Base-by-base conservation (phyloP, 1,284 basidiomycete genomes). In the Xerocomus minutiporus region DNA sequence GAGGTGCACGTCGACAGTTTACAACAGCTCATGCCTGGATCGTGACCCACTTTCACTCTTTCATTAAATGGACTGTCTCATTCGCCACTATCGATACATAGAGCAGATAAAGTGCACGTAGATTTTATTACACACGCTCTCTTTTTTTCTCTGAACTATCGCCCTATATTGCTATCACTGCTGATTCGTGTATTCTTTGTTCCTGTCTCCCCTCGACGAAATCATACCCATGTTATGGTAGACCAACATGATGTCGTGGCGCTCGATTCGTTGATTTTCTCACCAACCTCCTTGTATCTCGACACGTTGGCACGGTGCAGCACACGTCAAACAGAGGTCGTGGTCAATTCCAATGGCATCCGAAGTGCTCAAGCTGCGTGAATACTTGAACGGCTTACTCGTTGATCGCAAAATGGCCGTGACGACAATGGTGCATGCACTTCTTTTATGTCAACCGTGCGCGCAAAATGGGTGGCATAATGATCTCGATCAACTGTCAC, bases 1-100 rank as follows among this genome's bases (percentile, higher is more conserved):
- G 75, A 83, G 29, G 69, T 73, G 7, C 90, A 87, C 61, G 76
- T 81, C 25, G 68, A 72, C 39, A 66, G 70, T 47, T 71, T 88
- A 50, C 71, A 65, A 46, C 68, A 75, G 54, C 67, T 82, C 48
- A 67, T 75, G 56, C 55, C 63, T 35, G 66, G 35, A 34, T 54
- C 48, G 13, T 64, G 8, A 1, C 17, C n/a, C 1, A 20, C 8
- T 6, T 25, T 39, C 17, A 4, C 3, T 1, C 28, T 34, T 34
- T 34, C 12, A n/a, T n/a, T 34, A 20, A 20, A 20, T 20, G n/a
- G 25, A 11, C 34, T 12, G 11, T 17, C 1, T 17, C 31, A 40
- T 43, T 39, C 2, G 8, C 8, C n/a, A 39, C 23, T 31, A 38
- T 47, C 8, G 15, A 46, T 61, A 63, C 51, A 48, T 63, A 61